These are phyloP conservation scores for Botryotinia narcissicola DNA, from an alignment of 2,329 filamentous ascomycete species.

Conservation along the genomic window DNA sequence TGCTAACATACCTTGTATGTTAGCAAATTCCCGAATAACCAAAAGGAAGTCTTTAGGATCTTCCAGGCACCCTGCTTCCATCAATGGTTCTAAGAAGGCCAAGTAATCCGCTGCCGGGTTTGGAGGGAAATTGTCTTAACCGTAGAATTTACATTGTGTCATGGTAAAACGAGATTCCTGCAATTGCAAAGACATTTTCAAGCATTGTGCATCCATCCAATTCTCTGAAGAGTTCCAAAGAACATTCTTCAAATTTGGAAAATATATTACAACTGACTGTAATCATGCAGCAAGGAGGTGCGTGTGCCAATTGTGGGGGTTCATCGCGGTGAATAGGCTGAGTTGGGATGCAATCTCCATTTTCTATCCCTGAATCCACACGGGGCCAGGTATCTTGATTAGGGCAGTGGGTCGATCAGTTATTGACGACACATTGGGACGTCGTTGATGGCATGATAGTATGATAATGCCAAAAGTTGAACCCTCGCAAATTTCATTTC, in stretches of 20 bases:
- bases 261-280: not conserved
- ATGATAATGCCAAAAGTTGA: not conserved
- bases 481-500: not conserved
- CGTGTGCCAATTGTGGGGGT: not conserved
- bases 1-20: not conserved
- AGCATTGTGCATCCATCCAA: not conserved
- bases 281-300: not conserved
- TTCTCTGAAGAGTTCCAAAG: not conserved
- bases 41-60: not conserved
- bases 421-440: not conserved
- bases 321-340: not conserved
- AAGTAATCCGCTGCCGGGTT: not conserved
- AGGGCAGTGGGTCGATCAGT: not conserved
- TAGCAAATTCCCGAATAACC: not conserved
- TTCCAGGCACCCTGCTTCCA: not conserved
- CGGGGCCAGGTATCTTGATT: not conserved
- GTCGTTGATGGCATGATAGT: not conserved
- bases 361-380: not conserved
- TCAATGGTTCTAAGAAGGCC: not conserved
- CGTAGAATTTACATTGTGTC: not conserved
- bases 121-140: not conserved
- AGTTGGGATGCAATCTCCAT: constrained; percentile 3
- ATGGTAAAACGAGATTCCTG: not conserved
- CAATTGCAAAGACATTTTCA: not conserved
- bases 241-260: not conserved